Evolutionary conservation across 805 yeast species (phyloP).

Genomic region (Lachancea meyersii): DNA sequence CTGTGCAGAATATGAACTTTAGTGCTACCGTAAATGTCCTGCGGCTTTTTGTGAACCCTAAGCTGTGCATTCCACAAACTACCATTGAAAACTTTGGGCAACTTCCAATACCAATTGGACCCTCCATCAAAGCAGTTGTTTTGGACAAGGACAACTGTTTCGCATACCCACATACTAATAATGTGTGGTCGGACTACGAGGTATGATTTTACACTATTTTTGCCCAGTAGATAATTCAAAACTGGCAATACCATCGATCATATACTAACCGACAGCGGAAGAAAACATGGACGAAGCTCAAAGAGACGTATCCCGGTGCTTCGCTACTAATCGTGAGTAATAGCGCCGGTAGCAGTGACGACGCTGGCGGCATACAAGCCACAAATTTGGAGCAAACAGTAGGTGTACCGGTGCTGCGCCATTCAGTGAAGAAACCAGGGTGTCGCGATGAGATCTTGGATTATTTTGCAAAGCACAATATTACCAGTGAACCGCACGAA

Average conservation of each 20-base stretch:
- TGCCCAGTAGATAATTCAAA: too few species aligned
- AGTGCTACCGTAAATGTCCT: slow-evolving; percentile 72
- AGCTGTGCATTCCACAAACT: slow-evolving; percentile 62
- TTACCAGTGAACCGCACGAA: slow-evolving; percentile 46
- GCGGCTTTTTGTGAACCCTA: slow-evolving; percentile 54
- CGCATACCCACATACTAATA: slow-evolving; percentile 73
- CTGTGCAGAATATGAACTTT: slow-evolving; percentile 42
- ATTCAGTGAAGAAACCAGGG: slow-evolving; percentile 75
- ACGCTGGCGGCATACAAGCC: slow-evolving; percentile 55
- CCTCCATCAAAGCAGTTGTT: slow-evolving; percentile 64
- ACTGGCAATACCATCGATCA: background rate
- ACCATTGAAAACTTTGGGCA: slow-evolving; percentile 52
- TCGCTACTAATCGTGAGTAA: slow-evolving; percentile 75
- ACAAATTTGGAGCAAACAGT: slow-evolving; percentile 50
- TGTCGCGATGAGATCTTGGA: slow-evolving; percentile 62
- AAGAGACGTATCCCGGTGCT: slow-evolving; percentile 53
- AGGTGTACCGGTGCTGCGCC: slow-evolving; percentile 66
- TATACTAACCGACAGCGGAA: slow-evolving; percentile 10
- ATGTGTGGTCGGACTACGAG: slow-evolving; percentile 69
- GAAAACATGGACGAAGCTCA: slow-evolving; percentile 50
- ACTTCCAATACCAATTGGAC: slow-evolving; percentile 41
- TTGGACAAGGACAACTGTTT: slow-evolving; percentile 95
- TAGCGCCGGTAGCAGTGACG: slow-evolving; percentile 88
- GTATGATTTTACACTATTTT: slow-evolving; percentile 18
- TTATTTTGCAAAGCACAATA: slow-evolving; percentile 46